Evolutionary conservation across 805 yeast species (phyloP).

Genomic region (Lipomyces sp.): DNA sequence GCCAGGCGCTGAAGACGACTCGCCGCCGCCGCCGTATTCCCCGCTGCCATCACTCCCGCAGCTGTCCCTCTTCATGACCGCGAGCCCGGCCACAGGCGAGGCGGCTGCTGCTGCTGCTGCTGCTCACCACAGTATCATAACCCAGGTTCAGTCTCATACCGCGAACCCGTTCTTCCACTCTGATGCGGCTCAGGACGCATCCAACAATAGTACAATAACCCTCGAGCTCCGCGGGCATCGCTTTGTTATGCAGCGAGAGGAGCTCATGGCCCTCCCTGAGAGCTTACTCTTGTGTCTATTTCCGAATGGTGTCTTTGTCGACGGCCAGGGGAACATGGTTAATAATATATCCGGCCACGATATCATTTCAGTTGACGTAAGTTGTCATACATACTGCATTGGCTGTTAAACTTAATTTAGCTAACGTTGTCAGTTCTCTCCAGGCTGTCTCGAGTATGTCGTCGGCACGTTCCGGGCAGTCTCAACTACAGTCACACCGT

Average conservation of each 20-base stretch:
- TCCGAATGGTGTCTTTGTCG: constrained; percentile 88
- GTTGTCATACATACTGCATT: constrained; percentile 40
- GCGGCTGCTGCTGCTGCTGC: constrained; percentile 22
- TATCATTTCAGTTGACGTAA: constrained; percentile 28
- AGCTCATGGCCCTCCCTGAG: constrained; percentile 90
- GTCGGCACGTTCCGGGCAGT: constrained; percentile 63
- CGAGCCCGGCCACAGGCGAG: constrained; percentile 19
- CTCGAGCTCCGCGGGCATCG: constrained; percentile 75
- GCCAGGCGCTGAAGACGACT: constrained; percentile 21
- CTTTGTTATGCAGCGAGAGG: constrained; percentile 83
- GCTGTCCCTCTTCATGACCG: constrained; percentile 12
- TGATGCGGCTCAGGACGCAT: constrained; percentile 14
- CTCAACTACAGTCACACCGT: constrained; percentile 14
- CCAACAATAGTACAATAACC: constrained; percentile 48
- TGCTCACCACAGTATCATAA: constrained; percentile 13
- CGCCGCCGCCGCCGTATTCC: constrained; percentile 34
- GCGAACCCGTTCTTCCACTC: constrained; percentile 15
- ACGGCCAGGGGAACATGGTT: constrained; percentile 74
- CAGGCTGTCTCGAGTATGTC: constrained; percentile 83
- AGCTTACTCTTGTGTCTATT: constrained; percentile 81
- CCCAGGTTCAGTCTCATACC: constrained; percentile 23
- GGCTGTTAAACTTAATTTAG: constrained; percentile 49
- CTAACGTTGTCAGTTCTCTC: constrained; percentile 58
- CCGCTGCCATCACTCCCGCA: constrained; percentile 26
- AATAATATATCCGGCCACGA: constrained; percentile 68